Conservation (phyloP, 2,329 filamentous ascomycete species). For the Colletotrichum tropicicola region DNA sequence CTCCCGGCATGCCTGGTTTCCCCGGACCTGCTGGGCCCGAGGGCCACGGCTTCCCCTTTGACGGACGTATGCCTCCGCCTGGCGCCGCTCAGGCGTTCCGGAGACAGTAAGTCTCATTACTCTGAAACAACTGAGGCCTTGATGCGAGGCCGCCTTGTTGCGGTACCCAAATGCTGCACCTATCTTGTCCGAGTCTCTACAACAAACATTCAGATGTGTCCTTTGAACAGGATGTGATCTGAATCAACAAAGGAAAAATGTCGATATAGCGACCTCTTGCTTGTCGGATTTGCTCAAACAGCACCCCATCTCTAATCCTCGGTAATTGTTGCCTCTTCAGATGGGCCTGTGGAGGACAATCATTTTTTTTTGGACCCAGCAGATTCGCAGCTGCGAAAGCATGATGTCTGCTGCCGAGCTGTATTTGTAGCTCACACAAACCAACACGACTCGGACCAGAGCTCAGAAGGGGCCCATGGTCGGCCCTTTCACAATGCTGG, state of each 20-base stretch:
- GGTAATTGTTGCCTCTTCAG: background rate
- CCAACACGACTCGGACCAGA: background rate
- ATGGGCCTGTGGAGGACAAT: background rate
- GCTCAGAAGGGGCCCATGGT: background rate
- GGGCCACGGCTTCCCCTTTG: conserved; percentile 60
- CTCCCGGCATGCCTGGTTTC: conserved; percentile 64
- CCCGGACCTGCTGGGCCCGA: conserved; percentile 60
- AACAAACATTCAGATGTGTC: conserved; percentile 4
- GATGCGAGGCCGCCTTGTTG: background rate
- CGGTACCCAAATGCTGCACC: conserved; percentile 10
- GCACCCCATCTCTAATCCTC: conserved; percentile 8
- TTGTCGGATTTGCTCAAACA: conserved; percentile 14
- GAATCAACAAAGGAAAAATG: conserved; percentile 4
- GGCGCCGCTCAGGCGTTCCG: conserved; percentile 49
- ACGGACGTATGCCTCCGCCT: conserved; percentile 63
- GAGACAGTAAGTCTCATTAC: conserved; percentile 39
- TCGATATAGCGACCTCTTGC: conserved; percentile 8
- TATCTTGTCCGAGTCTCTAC: conserved; percentile 2
- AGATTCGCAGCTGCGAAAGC: background rate
- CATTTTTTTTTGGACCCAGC: background rate
- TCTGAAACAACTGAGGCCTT: background rate
- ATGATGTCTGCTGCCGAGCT: background rate
- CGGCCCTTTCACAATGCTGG: background rate
- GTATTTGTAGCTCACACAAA: background rate
- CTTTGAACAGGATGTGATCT: background rate